A percentile compares a stretch with the other conserved stretches of the same genome.
Conservation (phyloP, 306 rosid species). For the Ammopiptanthus mongolicus region DNA sequence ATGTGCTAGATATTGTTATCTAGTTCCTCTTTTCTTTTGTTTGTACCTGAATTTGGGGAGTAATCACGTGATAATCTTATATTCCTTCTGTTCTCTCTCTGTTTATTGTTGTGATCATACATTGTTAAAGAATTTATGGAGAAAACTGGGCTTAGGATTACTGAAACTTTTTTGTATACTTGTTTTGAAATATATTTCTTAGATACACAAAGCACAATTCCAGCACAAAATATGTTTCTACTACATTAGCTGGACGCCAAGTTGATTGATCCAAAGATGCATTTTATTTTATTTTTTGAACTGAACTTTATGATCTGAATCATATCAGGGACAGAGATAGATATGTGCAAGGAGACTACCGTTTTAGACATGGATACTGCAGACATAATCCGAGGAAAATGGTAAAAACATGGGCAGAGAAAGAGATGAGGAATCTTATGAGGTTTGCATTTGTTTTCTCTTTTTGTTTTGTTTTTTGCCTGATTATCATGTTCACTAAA, state of each 20-base stretch:
- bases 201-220: neutral
- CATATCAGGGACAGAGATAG: slow-evolving; percentile 86
- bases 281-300: slow-evolving; percentile 9
- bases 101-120: neutral
- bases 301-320: slow-evolving; percentile 15
- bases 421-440: slow-evolving; percentile 86
- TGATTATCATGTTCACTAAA: neutral
- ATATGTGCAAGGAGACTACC: slow-evolving; percentile 89
- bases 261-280: neutral
- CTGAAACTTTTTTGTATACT: neutral
- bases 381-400: slow-evolving; percentile 90
- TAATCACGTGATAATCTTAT: neutral
- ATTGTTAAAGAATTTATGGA: neutral
- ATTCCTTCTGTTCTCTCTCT: neutral
- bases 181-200: neutral
- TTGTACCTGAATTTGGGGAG: neutral
- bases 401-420: slow-evolving; percentile 98
- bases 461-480: neutral
- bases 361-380: slow-evolving; percentile 84
- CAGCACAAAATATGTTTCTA: neutral
- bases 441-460: slow-evolving; percentile 42
- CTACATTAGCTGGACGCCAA: neutral
- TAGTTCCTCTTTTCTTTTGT: neutral
- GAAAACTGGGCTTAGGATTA: neutral
- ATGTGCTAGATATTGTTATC: neutral